Conservation (phyloP, 257 asterid species). For the Solanum pinnatisectum region DNA sequence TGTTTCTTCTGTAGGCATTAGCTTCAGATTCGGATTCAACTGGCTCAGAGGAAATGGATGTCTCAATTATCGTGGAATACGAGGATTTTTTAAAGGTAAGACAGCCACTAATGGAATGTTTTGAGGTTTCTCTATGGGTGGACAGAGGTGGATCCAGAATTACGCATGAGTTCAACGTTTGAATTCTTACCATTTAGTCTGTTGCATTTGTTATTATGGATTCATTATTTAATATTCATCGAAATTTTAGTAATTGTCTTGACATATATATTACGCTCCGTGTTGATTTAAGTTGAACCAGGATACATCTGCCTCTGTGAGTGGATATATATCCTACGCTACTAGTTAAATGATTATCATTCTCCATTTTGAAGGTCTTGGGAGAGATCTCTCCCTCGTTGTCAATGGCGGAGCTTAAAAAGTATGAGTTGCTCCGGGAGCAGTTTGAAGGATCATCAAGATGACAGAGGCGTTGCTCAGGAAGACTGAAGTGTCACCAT, state of each 20-base stretch:
- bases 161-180: background rate
- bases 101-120: background rate
- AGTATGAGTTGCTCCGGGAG: constrained; percentile 66
- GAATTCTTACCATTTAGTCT: background rate
- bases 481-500: background rate
- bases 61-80: constrained; percentile 54
- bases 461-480: background rate
- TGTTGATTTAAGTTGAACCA: background rate
- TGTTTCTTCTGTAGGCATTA: constrained; percentile 29
- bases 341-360: background rate
- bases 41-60: constrained; percentile 26
- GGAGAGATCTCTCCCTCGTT: constrained; percentile 82
- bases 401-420: constrained; percentile 80
- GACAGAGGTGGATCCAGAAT: background rate
- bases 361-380: constrained; percentile 47
- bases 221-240: background rate
- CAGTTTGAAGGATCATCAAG: constrained; percentile 76
- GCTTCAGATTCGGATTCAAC: constrained; percentile 35
- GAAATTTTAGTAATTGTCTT: background rate
- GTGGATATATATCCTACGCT: background rate
- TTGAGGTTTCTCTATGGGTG: background rate
- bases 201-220: background rate
- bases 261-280: background rate
- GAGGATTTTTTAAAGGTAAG: constrained; percentile 77
- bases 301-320: background rate